These are phyloP conservation scores for Penicillium samsonianum DNA, from an alignment of 495 filamentous ascomycete genomes.

Conservation along the genomic window DNA sequence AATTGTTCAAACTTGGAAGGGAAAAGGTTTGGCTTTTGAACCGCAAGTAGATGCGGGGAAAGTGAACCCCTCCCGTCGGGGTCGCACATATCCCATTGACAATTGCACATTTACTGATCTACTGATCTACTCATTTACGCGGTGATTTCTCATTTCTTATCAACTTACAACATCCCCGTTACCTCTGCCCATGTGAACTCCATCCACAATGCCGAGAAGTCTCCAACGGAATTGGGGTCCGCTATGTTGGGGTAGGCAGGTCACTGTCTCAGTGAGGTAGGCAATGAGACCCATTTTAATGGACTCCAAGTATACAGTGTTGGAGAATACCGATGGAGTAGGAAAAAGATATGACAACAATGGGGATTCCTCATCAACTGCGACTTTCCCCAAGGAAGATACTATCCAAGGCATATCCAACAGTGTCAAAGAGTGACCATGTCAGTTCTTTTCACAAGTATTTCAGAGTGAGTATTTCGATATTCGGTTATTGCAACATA, in stretches of 20 bases:
- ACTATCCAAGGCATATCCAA: background rate
- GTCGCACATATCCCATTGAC: slow-evolving; percentile 5
- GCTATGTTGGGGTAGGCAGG: slow-evolving; percentile 21
- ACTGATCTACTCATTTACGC: background rate
- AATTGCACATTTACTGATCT: background rate
- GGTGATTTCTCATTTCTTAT: background rate
- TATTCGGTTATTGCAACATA: background rate
- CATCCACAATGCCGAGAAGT: slow-evolving; percentile 3
- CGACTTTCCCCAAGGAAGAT: background rate
- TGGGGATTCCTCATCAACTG: slow-evolving; percentile 8
- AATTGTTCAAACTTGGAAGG: background rate
- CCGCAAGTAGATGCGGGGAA: slow-evolving; percentile 19
- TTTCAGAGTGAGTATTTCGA: slow-evolving; percentile 30
- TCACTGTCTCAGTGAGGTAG: background rate
- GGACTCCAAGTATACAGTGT: slow-evolving; percentile 11
- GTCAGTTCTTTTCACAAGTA: slow-evolving; percentile 39
- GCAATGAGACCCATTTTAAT: slow-evolving; percentile 2
- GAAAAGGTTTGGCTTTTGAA: slow-evolving; percentile 11
- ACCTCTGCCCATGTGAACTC: background rate
- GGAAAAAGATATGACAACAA: background rate
- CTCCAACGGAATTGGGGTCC: slow-evolving; percentile 16
- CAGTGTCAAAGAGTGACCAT: slow-evolving; percentile 14
- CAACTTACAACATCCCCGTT: background rate
- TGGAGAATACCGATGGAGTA: slow-evolving; percentile 9
- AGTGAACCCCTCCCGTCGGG: slow-evolving; percentile 18